Percentiles rank a stretch among this genome's conserved stretches.
Conservation (phyloP, 768 basidiomycete genomes). For the Termitomyces sp. region DNA sequence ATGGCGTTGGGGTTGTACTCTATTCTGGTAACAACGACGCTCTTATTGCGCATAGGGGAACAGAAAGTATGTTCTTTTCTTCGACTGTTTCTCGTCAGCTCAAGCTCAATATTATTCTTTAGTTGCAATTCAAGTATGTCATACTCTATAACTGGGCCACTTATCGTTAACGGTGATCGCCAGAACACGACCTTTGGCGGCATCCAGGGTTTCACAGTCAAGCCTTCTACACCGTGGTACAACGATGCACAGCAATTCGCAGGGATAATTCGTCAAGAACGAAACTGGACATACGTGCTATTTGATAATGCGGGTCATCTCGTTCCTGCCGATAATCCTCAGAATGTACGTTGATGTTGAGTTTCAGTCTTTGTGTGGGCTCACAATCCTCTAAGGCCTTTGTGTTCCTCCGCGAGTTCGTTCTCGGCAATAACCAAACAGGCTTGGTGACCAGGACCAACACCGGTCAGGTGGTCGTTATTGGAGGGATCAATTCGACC, state of each 20-base stretch:
- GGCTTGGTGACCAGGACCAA: conserved; percentile 45
- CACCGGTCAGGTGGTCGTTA: conserved; percentile 26
- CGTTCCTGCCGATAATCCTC: conserved; percentile 32
- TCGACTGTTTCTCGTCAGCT: not conserved
- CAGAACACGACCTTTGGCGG: conserved; percentile 81
- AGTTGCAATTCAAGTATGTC: conserved; percentile 54
- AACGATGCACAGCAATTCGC: conserved; percentile 56
- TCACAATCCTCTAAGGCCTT: conserved; percentile 41
- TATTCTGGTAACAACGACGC: conserved; percentile 71
- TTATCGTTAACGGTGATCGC: not conserved
- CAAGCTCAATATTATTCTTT: conserved; percentile 24
- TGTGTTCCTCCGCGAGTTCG: conserved; percentile 61
- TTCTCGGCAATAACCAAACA: conserved; percentile 58
- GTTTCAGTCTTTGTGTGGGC: not conserved
- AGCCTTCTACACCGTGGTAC: conserved; percentile 66
- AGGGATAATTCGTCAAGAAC: conserved; percentile 73
- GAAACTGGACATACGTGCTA: conserved; percentile 56
- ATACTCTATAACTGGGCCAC: not conserved
- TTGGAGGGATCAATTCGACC: conserved; percentile 47
- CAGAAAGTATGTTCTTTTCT: conserved; percentile 44
- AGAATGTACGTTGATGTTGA: conserved; percentile 27
- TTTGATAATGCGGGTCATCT: conserved; percentile 41
- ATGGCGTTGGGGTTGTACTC: conserved; percentile 49
- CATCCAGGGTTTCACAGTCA: conserved; percentile 67
- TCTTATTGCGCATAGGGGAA: conserved; percentile 58